These are phyloP conservation scores for Suillus ampliporus DNA, from an alignment of 768 basidiomycete genomes.

Conservation along the genomic window DNA sequence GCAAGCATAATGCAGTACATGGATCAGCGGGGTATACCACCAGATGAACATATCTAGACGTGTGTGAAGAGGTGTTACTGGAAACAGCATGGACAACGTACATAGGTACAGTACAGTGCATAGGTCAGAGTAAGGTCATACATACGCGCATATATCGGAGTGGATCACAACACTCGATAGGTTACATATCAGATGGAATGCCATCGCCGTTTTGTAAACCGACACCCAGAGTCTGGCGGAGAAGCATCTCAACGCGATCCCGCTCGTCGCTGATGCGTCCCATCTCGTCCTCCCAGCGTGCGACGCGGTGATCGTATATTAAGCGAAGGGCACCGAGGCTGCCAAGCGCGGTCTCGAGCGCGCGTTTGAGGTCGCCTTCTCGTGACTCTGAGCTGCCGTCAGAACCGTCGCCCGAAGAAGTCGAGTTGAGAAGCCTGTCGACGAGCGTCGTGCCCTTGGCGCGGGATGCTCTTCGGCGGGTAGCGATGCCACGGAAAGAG, in stretches of 20 bases:
- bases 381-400: constrained; percentile 56
- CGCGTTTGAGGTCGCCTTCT: constrained; percentile 71
- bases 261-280: constrained; percentile 66
- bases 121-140: constrained; percentile 3
- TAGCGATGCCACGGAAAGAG: constrained; percentile 64
- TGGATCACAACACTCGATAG: neutral
- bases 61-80: too few species aligned
- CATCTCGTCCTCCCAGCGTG: constrained; percentile 76
- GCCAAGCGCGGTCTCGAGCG: constrained; percentile 68
- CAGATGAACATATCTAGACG: constrained; percentile 2
- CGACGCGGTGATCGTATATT: constrained; percentile 73
- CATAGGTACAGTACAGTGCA: constrained; percentile 8
- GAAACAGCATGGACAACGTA: neutral
- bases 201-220: constrained; percentile 33
- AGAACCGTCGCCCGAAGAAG: constrained; percentile 58
- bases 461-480: constrained; percentile 55
- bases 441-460: constrained; percentile 52
- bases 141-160: neutral
- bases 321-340: constrained; percentile 65
- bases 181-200: neutral
- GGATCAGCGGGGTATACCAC: neutral
- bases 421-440: constrained; percentile 46
- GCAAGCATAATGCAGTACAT: constrained; percentile 7
- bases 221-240: constrained; percentile 67
- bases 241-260: constrained; percentile 66